Evolutionary conservation across 192 early-diverging fungal species (phyloP), one percentile per base, ranked within the genome.

Genomic region (Backusella sp.): DNA sequence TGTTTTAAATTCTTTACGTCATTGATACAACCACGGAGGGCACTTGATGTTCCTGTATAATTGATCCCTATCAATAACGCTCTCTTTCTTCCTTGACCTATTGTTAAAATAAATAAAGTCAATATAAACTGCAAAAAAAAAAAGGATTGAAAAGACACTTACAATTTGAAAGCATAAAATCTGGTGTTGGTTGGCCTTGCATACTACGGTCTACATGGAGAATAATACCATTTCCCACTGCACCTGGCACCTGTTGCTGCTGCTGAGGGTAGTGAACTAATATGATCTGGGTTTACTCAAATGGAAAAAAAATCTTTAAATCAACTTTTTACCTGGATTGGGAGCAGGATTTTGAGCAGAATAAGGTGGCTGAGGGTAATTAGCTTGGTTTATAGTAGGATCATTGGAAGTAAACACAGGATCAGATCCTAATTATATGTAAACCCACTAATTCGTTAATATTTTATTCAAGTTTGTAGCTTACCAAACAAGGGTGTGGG

Each of bases 61-160:
- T 98, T 98, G 81, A 97, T 95, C 32, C 97, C 97, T 73, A 98
- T 92, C 68, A 98, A 86, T 35, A 98, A 82, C 8, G 95, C 96
- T 21, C 91, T 88, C 80, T 94, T 93, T 66, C 92, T 86, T 26
- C 93, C 92, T 66, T 83, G 81, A 72, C 80, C 77, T 82, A 68
- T 65, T 73, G 15, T 62, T 73, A 34, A 65, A 35, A 39, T 39
- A 32, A 28, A 17, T 28, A 15, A 23, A 21, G 23, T 12, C 36
- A 9, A 17, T 1, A 28, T 9, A 14, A 49, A 30, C 12, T 32
- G 1, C 14, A 30, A 26, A 2, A 32, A 36, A 32, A 36, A 41
- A 26, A 37, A 39, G 15, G 19, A 28, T 56, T 37, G 14, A 69
- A 23, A 52, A 4, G 3, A 52, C 0, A 56, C 30, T 77, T 76